phyloP scores from a whole-genome alignment of 2,329 filamentous ascomycete species.

The Aureobasidium sp. region DNA sequence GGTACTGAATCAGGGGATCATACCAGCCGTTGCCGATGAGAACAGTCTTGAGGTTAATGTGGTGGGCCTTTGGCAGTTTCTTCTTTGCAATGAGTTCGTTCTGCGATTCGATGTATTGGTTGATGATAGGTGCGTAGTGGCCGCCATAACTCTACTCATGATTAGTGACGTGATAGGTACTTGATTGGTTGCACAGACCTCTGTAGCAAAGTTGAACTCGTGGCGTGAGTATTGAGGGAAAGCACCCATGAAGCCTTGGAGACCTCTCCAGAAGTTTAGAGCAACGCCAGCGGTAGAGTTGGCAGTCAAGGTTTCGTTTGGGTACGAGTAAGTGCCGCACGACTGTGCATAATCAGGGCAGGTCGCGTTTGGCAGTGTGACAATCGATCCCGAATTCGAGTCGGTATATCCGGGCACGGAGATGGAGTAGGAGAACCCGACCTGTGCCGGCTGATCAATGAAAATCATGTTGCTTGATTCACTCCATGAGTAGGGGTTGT shows the following conservation, averaged over 20 bases:
- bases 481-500: slow-evolving; percentile 59
- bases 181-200: slow-evolving; percentile 1
- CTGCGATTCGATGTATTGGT: slow-evolving; percentile 20
- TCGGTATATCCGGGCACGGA: slow-evolving; percentile 38
- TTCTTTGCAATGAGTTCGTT: slow-evolving; percentile 17
- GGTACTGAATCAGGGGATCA: slow-evolving; percentile 50
- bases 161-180: background rate
- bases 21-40: slow-evolving; percentile 53
- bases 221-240: slow-evolving; percentile 39
- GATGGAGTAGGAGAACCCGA: slow-evolving; percentile 51
- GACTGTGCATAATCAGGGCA: slow-evolving; percentile 45
- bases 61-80: slow-evolving; percentile 26
- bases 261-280: slow-evolving; percentile 53
- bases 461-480: slow-evolving; percentile 62
- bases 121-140: slow-evolving; percentile 28
- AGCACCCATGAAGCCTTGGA: slow-evolving; percentile 57
- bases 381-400: slow-evolving; percentile 28
- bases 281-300: slow-evolving; percentile 49
- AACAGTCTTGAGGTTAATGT: slow-evolving; percentile 28
- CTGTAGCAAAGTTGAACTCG: slow-evolving; percentile 29
- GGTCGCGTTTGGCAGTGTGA: slow-evolving; percentile 39
- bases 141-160: slow-evolving; percentile 23
- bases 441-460: slow-evolving; percentile 58
- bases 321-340: slow-evolving; percentile 52
- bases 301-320: slow-evolving; percentile 45